These are phyloP conservation scores for Saksenaea oblongispora DNA, from an alignment of 371 early-diverging fungal genomes.

Conservation along the genomic window DNA sequence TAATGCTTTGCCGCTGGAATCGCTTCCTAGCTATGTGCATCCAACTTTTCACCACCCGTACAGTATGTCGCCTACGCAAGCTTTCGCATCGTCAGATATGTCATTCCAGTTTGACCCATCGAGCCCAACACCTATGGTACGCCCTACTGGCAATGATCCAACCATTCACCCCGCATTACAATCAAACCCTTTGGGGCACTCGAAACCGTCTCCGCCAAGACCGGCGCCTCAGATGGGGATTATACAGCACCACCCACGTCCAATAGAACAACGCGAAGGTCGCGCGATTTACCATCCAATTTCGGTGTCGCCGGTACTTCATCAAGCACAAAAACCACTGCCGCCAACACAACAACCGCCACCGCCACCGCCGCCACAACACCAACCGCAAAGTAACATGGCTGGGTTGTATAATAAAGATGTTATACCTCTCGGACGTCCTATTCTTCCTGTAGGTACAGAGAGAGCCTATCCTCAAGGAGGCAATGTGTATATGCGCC, in stretches of 20 bases:
- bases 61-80: conserved; percentile 13
- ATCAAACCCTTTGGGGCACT: conserved; percentile 21
- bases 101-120: conserved; percentile 28
- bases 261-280: conserved; percentile 4
- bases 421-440: neutral
- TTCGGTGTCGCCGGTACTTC: conserved; percentile 1
- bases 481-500: neutral
- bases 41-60: conserved; percentile 2
- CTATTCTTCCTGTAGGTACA: neutral
- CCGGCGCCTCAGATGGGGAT: neutral
- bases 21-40: conserved; percentile 1
- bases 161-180: conserved; percentile 33
- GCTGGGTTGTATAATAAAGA: neutral
- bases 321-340: neutral
- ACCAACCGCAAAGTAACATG: neutral
- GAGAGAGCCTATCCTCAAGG: neutral
- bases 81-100: conserved; percentile 20
- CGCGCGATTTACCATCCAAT: neutral
- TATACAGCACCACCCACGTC: neutral
- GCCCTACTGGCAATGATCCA: conserved; percentile 18
- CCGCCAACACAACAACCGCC: neutral
- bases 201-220: conserved; percentile 8
- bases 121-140: conserved; percentile 12
- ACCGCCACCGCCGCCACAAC: neutral
- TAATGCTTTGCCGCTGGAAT: neutral